phyloP scores from a whole-genome alignment of 2,329 filamentous ascomycete genomes.

The Raffaelea deltoideospora region DNA sequence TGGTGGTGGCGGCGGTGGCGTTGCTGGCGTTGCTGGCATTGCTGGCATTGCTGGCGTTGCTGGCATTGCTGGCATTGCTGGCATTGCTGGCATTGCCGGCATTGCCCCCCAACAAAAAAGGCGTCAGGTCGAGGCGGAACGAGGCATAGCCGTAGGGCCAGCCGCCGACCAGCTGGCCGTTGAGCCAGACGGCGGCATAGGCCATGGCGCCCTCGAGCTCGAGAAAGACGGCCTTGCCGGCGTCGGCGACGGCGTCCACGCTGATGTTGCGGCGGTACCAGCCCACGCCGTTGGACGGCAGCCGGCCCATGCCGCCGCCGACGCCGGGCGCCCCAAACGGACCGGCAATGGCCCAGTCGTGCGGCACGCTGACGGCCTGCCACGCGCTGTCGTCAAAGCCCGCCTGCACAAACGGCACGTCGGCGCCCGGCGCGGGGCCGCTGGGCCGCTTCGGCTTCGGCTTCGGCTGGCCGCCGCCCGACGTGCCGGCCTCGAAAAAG shows the following conservation, averaged over 20 bases:
- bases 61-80: no score
- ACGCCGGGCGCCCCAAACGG: constrained; percentile 25
- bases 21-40: no score
- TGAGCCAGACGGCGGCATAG: constrained; percentile 33
- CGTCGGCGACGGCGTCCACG: constrained; percentile 14
- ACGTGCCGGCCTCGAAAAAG: constrained; percentile 4
- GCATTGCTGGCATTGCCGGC: no score
- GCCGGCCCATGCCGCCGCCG: constrained; percentile 21
- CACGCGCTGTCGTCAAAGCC: constrained; percentile 22
- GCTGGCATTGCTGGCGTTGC: no score
- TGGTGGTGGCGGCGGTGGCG: no score
- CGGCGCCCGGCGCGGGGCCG: not conserved
- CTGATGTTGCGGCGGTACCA: constrained; percentile 32
- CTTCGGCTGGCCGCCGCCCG: no score
- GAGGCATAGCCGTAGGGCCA: constrained; percentile 36
- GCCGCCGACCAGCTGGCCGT: constrained; percentile 30
- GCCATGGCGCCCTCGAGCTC: constrained; percentile 37
- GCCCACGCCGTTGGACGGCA: constrained; percentile 34
- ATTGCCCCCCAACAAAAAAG: constrained; percentile 18
- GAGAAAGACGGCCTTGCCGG: constrained; percentile 23
- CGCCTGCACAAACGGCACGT: constrained; percentile 4
- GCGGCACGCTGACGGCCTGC: constrained; percentile 25
- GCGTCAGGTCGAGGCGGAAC: constrained; percentile 33
- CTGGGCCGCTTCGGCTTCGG: constrained; percentile 5
- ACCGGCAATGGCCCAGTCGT: constrained; percentile 33